Base-by-base conservation (phyloP, 441 rosid genomes). In the Macaranga tanarius region DNA sequence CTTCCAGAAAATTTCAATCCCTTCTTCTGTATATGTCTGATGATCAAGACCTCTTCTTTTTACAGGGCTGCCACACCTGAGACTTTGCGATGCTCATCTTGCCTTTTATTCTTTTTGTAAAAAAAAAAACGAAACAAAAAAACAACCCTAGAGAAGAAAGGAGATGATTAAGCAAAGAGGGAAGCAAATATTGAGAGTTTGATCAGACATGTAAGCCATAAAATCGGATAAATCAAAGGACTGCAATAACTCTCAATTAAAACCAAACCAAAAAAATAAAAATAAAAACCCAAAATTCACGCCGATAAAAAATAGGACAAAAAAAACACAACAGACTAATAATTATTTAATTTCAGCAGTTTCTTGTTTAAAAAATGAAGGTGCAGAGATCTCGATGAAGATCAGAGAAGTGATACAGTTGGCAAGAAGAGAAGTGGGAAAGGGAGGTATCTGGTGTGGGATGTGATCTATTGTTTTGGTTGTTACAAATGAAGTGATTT, bases 31-130 rank as follows among this genome's bases (percentile, higher is more conserved):
- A n/a, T 54, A 67, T 63, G 45, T 68, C 54, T 23, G n/a, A 62
- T 25, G 71, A 79, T 91, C 84, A 91, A 50, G 74, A 84, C 68
- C 98, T 84, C 94, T 95, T 93, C 95, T 93, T 95, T 79, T 95
- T 91, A 82, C 98, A 93, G 11, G 99, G 98, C 76, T 95, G 99
- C 99, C 99, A 95, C 0, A 95, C 93, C 84, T 86, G 97, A 54
- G 98, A 93, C 91, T 95, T 95, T 17, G 78, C 83, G 47, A 91
- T 84, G 67, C 88, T 90, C 95, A 92, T 86, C 62, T 73, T 77
- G 28, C 10, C 44, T 71, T 25, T 15, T 60, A 34, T 60, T 23
- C 70, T 60, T 13, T n/a, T 60, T 16, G 16, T 11, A 66, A 17
- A 51, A 26, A 8, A 1, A 44, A 17, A 7, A 12, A 16, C 9